phyloP scores from a whole-genome alignment of 805 yeast species.

The Wickerhamomyces chaumierensis region DNA sequence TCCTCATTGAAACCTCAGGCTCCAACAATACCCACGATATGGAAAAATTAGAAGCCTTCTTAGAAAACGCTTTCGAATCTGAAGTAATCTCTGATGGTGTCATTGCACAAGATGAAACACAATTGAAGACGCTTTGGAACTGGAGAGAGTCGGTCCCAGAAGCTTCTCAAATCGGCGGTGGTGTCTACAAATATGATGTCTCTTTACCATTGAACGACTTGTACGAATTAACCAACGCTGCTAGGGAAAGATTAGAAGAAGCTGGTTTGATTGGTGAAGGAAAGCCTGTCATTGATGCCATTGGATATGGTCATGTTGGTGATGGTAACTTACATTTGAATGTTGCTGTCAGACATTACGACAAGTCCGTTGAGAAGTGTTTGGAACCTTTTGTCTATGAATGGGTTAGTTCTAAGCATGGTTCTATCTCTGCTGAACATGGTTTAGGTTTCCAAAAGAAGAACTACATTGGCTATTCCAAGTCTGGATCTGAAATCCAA shows the following conservation, averaged over 20 bases:
- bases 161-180: conserved; percentile 76
- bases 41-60: conserved; percentile 73
- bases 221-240: conserved; percentile 74
- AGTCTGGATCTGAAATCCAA: conserved; percentile 55
- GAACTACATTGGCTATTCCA: conserved; percentile 77
- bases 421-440: conserved; percentile 95
- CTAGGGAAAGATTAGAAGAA: conserved; percentile 45
- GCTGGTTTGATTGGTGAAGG: conserved; percentile 50
- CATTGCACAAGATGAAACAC: conserved; percentile 91
- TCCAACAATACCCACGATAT: conserved; percentile 90
- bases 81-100: conserved; percentile 88
- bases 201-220: conserved; percentile 76
- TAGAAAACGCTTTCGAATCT: conserved; percentile 76
- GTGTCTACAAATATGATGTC: conserved; percentile 95
- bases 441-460: conserved; percentile 97
- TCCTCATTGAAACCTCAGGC: conserved; percentile 92
- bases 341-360: conserved; percentile 79
- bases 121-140: conserved; percentile 71
- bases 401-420: conserved; percentile 60
- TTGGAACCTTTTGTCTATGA: conserved; percentile 94
- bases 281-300: conserved; percentile 76
- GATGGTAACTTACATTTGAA: conserved; percentile 95
- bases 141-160: conserved; percentile 96
- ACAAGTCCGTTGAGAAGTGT: conserved; percentile 62
- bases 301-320: conserved; percentile 98